Percentiles rank a stretch among this genome's conserved stretches.
Evolutionary conservation across 2,329 filamentous ascomycete genomes (phyloP).

Genomic region (Colletotrichum phormii): DNA sequence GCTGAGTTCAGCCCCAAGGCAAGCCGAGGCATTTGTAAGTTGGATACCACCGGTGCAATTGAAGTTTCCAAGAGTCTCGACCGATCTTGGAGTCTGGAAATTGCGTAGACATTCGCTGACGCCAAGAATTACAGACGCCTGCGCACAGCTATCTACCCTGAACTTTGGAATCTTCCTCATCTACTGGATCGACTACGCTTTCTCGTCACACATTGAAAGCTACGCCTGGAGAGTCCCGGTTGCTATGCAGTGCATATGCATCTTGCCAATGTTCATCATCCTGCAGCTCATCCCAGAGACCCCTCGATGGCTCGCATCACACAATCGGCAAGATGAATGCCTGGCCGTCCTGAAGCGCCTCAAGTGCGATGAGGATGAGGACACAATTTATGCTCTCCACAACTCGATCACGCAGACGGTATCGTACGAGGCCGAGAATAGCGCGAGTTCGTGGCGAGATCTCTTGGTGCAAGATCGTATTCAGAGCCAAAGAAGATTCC

Average conservation of each 20-base stretch:
- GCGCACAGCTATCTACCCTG: constrained; percentile 59
- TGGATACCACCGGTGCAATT: not conserved
- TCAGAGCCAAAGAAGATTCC: constrained; percentile 45
- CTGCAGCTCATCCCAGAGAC: constrained; percentile 54
- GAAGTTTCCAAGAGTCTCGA: not conserved
- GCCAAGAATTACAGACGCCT: constrained; percentile 47
- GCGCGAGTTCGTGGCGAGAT: constrained; percentile 44
- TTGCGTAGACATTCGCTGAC: not conserved
- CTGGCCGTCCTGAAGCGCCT: constrained; percentile 53
- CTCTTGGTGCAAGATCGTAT: constrained; percentile 48
- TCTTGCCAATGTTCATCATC: constrained; percentile 52
- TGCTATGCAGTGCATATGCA: constrained; percentile 54
- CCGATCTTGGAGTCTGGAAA: not conserved
- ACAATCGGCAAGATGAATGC: constrained; percentile 51
- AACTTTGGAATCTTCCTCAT: constrained; percentile 58
- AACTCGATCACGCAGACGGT: constrained; percentile 47
- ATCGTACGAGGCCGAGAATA: constrained; percentile 46
- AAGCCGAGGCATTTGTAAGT: constrained; percentile 48
- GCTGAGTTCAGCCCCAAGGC: constrained; percentile 56
- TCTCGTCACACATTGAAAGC: constrained; percentile 45
- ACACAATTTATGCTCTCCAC: constrained; percentile 42
- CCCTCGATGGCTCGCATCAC: constrained; percentile 55
- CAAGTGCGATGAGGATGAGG: constrained; percentile 38
- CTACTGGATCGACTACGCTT: constrained; percentile 59
- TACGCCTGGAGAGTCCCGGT: constrained; percentile 55